Evolutionary conservation across 495 filamentous ascomycete species (phyloP), one percentile per base, ranked within the genome.

Genomic region (Penicillium waksmanii): DNA sequence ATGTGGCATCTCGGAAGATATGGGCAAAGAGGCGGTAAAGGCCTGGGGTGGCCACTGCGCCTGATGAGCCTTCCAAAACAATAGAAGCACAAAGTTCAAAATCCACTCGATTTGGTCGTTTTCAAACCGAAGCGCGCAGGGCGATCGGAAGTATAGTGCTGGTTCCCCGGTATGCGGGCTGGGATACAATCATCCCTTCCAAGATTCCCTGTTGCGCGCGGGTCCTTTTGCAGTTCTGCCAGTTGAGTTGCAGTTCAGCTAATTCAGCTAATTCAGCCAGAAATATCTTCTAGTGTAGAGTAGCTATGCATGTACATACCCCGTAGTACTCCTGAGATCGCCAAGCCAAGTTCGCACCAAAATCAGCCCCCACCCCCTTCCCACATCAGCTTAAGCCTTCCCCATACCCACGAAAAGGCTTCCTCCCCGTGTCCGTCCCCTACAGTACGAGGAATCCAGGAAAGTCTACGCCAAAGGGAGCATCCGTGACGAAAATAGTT

Each of bases 111-210:
- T 44, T 19, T 17, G 42, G 42, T 44, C 42, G 9, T 12, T 23
- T 48, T 23, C 46, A 48, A 48, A 25, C 46, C 21, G 19, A 48
- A 27, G 46, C 46, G 46, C 46, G 46, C 46, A 48, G 46, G 46
- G 21, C 46, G 46, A 48, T 27, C 62, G 62, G 64, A 65, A 63
- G 49, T 57, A 61, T 54, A 27, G 36, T 15, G 36, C 17, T 57
- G 42, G 57, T 65, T 70, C 67, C 65, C 67, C 67, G 62, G 65
- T 58, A 69, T 69, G 64, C 56, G 44, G 63, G 33, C 56, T 66
- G 50, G 53, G 54, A 66, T 63, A 61, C 36, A 61, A 43, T 27
- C 49, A 63, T 57, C 62, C 56, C 53, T 63, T 66, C 13, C 23
- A 23, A 23, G 3, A 3, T 23, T 23, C 67, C 65, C 61, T 61